Conservation (phyloP, 345 rosid species). For the Salix dunnii region DNA sequence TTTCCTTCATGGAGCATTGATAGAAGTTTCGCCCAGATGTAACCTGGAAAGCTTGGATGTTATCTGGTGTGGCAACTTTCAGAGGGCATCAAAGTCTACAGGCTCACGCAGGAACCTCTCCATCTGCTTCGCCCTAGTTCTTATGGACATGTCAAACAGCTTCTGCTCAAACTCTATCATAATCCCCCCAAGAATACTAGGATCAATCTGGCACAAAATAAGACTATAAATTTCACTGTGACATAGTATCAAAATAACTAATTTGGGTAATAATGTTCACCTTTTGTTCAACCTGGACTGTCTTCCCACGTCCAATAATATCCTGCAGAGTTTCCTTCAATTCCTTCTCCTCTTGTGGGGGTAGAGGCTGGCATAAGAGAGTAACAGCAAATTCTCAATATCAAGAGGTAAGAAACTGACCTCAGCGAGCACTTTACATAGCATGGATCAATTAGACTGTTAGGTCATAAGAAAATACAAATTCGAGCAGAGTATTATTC, state of each 20-base stretch:
- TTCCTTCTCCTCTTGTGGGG: conserved; percentile 80
- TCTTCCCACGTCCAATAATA: conserved; percentile 74
- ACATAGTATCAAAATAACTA: background rate
- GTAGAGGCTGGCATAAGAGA: conserved; percentile 59
- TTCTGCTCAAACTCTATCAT: conserved; percentile 77
- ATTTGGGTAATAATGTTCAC: conserved; percentile 29
- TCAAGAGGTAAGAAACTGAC: background rate
- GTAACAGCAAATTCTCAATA: background rate
- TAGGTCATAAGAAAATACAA: background rate
- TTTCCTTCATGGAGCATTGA: background rate
- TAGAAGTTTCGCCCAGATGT: background rate
- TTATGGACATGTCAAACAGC: conserved; percentile 96
- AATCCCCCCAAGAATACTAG: conserved; percentile 86
- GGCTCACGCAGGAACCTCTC: conserved; percentile 91
- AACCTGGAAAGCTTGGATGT: background rate
- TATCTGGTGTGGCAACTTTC: background rate
- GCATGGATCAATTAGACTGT: background rate
- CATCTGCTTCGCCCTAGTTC: conserved; percentile 85
- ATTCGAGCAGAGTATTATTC: background rate
- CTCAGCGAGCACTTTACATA: background rate
- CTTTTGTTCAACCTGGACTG: conserved; percentile 72
- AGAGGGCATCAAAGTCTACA: conserved; percentile 17
- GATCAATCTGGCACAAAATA: conserved; percentile 60
- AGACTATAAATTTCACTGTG: background rate
- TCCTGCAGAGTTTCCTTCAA: conserved; percentile 75